These are phyloP conservation scores for Aspergillus sclerotialis DNA, from an alignment of 2,329 filamentous ascomycete species.

Conservation along the genomic window DNA sequence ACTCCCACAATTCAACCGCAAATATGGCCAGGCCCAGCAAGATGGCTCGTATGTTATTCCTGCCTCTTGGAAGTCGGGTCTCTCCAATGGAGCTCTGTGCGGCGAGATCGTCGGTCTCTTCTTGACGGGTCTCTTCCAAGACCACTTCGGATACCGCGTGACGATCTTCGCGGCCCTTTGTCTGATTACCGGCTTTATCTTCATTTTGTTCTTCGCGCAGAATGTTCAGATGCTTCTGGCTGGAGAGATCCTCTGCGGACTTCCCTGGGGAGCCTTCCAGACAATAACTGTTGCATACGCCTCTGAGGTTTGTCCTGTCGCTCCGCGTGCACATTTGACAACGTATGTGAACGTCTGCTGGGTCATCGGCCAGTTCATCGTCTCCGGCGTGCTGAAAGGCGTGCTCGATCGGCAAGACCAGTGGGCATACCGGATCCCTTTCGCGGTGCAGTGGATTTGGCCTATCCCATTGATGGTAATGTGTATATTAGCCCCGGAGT, in stretches of 20 bases:
- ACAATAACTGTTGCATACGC: slow-evolving; percentile 26
- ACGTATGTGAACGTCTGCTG: slow-evolving; percentile 36
- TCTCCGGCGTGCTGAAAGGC: slow-evolving; percentile 22
- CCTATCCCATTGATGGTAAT: slow-evolving; percentile 15
- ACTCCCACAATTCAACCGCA: slow-evolving; percentile 14
- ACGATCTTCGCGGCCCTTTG: slow-evolving; percentile 19
- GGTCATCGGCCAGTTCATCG: slow-evolving; percentile 23
- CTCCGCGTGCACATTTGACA: slow-evolving; percentile 25
- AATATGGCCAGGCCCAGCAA: slow-evolving; percentile 13
- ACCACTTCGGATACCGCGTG: slow-evolving; percentile 48
- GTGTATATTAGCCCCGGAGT: slow-evolving; percentile 18
- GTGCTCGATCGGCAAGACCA: slow-evolving; percentile 22
- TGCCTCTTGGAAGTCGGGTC: slow-evolving; percentile 13
- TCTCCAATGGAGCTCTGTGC: slow-evolving; percentile 45
- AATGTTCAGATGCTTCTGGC: slow-evolving; percentile 28
- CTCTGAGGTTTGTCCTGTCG: slow-evolving; percentile 21
- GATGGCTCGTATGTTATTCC: slow-evolving; percentile 13
- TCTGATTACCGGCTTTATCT: slow-evolving; percentile 21
- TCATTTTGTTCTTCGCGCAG: slow-evolving; percentile 36
- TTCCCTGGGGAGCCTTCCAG: slow-evolving; percentile 32
- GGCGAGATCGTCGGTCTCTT: slow-evolving; percentile 62
- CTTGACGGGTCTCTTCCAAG: slow-evolving; percentile 59
- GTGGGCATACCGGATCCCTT: slow-evolving; percentile 33
- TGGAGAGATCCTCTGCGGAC: slow-evolving; percentile 32
- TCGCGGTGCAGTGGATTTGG: slow-evolving; percentile 25